phyloP scores from a whole-genome alignment of 2,329 filamentous ascomycete species.

The Ilyonectria mors-panacis region DNA sequence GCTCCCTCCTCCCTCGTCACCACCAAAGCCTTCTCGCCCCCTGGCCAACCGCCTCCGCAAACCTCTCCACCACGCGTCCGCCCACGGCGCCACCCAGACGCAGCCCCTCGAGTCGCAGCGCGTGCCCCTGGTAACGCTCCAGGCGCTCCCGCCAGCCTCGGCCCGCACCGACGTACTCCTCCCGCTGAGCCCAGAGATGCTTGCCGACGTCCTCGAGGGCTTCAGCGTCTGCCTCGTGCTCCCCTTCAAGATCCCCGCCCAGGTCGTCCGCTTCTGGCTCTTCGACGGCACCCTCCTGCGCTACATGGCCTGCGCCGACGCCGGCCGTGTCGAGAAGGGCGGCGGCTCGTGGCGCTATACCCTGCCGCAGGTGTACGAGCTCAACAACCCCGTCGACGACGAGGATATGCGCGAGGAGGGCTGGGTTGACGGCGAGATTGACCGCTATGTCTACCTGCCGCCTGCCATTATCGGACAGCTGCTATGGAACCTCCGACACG shows the following conservation, averaged over 20 bases:
- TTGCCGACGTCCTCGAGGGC: conserved; percentile 65
- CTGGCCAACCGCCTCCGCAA: conserved; percentile 41
- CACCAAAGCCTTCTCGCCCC: conserved; percentile 6
- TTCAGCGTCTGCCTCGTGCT: conserved; percentile 70
- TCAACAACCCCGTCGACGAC: conserved; percentile 71
- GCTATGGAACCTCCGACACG: conserved; percentile 69
- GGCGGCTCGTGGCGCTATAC: conserved; percentile 47
- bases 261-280: conserved; percentile 74
- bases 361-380: conserved; percentile 68
- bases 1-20: conserved; percentile 31
- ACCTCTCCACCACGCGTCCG: conserved; percentile 46
- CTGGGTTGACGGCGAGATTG: conserved; percentile 66
- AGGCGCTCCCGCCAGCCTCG: conserved; percentile 63
- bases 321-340: conserved; percentile 52
- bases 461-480: conserved; percentile 71
- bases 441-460: conserved; percentile 67
- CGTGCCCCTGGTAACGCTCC: conserved; percentile 65
- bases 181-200: conserved; percentile 62
- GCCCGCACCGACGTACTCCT: conserved; percentile 69
- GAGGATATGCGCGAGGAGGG: conserved; percentile 68
- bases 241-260: conserved; percentile 67
- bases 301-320: conserved; percentile 72
- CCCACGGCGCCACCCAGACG: conserved; percentile 44
- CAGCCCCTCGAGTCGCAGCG: conserved; percentile 62
- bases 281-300: conserved; percentile 68